Conservation (phyloP, 1,284 basidiomycete genomes). For the Moniliophthora roreri region DNA sequence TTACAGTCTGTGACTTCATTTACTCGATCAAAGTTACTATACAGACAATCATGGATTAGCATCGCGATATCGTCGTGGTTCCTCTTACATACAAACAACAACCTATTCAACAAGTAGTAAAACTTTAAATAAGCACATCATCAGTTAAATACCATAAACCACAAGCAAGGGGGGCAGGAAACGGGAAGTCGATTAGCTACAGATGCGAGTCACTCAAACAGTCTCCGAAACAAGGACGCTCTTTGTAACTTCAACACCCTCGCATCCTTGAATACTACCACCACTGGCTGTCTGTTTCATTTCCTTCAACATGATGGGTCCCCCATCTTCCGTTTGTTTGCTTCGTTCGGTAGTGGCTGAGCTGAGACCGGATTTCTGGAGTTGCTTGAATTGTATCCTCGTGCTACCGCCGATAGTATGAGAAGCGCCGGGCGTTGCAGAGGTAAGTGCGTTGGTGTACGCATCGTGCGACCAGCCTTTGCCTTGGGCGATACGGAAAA, state of each 20-base stretch:
- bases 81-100: too few relatives aligned
- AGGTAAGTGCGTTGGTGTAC: neutral
- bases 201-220: neutral
- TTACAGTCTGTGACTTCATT: too few relatives aligned
- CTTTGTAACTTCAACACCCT: neutral
- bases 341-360: neutral
- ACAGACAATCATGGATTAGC: too few relatives aligned
- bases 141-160: too few relatives aligned
- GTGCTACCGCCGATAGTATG: slow-evolving; percentile 3
- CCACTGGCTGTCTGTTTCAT: neutral
- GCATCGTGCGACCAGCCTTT: slow-evolving; percentile 15
- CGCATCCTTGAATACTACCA: neutral
- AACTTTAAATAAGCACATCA: too few relatives aligned
- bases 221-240: neutral
- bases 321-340: too few relatives aligned
- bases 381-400: neutral
- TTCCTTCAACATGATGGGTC: neutral
- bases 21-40: too few relatives aligned
- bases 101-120: too few relatives aligned
- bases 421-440: neutral
- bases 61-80: too few relatives aligned
- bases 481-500: slow-evolving; percentile 20
- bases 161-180: too few relatives aligned
- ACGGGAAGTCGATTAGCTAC: slow-evolving; percentile 19
- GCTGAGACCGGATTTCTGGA: neutral